These are phyloP conservation scores for Penicillium hesseltinei DNA, from an alignment of 2,329 filamentous ascomycete species.

Conservation along the genomic window DNA sequence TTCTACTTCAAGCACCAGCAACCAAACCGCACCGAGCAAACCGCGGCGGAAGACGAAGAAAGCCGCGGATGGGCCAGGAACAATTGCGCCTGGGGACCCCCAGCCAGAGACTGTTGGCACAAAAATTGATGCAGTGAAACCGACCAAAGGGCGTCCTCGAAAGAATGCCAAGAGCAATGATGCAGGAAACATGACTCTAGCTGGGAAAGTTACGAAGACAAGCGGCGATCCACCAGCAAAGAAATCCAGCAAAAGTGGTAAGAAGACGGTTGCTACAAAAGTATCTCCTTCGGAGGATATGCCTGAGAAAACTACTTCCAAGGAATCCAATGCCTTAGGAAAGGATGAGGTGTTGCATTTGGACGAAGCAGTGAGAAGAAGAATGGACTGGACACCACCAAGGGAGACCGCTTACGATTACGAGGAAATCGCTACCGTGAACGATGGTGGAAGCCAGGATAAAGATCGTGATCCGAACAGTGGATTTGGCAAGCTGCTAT, in stretches of 20 bases:
- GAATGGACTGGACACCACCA: constrained; percentile 68
- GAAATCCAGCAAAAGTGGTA: constrained; percentile 11
- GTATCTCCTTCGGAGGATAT: not conserved
- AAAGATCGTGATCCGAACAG: not conserved
- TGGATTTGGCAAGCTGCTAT: constrained; percentile 39
- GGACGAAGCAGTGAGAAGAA: constrained; percentile 53
- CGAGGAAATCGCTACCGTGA: constrained; percentile 23
- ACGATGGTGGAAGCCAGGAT: constrained; percentile 3
- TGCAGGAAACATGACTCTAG: constrained; percentile 34
- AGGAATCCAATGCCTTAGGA: constrained; percentile 19
- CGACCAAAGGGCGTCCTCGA: constrained; percentile 22
- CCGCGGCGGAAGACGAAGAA: constrained; percentile 17
- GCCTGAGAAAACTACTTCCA: not conserved
- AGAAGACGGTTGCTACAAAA: constrained; percentile 9
- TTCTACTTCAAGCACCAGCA: constrained; percentile 4
- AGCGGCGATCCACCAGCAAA: constrained; percentile 14
- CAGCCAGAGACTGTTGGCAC: constrained; percentile 7
- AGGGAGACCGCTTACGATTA: constrained; percentile 37
- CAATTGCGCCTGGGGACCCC: not conserved
- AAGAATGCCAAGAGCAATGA: constrained; percentile 27
- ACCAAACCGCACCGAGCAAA: constrained; percentile 9
- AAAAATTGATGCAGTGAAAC: constrained; percentile 20
- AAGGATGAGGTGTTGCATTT: constrained; percentile 29
- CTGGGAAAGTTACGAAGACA: constrained; percentile 39
- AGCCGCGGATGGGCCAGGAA: constrained; percentile 10